These are phyloP conservation scores for Fraxinus latifolia DNA, from an alignment of 305 asterid species.

Conservation along the genomic window DNA sequence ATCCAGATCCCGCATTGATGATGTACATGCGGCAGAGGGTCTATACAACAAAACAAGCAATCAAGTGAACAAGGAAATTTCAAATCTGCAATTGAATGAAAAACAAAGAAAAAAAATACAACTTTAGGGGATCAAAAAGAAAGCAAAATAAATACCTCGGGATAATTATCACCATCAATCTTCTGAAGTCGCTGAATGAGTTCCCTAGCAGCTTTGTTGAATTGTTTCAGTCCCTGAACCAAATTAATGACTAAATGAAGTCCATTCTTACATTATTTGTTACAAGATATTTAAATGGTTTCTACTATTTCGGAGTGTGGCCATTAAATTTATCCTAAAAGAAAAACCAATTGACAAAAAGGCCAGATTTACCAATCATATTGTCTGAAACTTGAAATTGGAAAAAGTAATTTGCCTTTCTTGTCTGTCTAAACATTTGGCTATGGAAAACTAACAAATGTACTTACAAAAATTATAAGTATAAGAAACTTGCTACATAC, in stretches of 20 bases:
- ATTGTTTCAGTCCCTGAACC: constrained; percentile 74
- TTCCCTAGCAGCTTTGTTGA: constrained; percentile 86
- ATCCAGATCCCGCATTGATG: constrained; percentile 95
- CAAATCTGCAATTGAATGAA: not conserved
- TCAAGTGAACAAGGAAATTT: constrained; percentile 8
- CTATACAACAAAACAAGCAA: constrained; percentile 31
- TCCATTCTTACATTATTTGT: not conserved
- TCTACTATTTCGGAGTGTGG: not conserved
- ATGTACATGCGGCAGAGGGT: constrained; percentile 90
- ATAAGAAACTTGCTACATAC: constrained; percentile 35
- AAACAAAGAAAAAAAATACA: not conserved
- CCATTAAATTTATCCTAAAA: not conserved
- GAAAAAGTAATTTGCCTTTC: not conserved
- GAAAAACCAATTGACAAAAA: not conserved
- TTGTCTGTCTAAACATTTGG: not conserved
- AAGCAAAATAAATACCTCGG: constrained; percentile 52
- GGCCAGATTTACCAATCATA: not conserved
- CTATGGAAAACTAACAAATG: not conserved
- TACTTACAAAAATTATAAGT: not conserved
- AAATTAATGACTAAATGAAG: constrained; percentile 2
- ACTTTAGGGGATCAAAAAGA: not conserved
- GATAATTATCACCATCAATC: constrained; percentile 87
- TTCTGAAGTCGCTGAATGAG: constrained; percentile 81
- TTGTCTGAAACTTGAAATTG: not conserved
- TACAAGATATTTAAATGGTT: not conserved